Percentiles rank a stretch among this genome's conserved stretches.
phyloP scores from a whole-genome alignment of 148 eudicot species.

The Cornus controversa region DNA sequence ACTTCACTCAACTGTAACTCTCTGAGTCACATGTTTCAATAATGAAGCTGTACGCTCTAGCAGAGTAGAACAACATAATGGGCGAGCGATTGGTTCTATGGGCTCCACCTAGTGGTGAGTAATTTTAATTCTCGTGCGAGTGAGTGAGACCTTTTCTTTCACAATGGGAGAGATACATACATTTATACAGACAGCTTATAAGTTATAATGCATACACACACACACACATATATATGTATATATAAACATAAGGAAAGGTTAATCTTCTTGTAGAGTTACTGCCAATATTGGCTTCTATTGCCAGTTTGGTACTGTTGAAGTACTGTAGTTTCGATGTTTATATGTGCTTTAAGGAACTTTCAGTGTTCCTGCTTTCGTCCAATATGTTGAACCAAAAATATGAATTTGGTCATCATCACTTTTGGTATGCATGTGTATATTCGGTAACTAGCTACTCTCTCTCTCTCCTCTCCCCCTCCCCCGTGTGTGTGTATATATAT shows the following conservation, averaged over 20 bases:
- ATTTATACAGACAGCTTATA: too few species aligned
- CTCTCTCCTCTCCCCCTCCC: too few species aligned
- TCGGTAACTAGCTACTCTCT: too few species aligned
- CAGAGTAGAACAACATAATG: neutral
- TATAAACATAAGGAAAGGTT: neutral
- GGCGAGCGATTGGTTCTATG: too few species aligned
- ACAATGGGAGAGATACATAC: neutral
- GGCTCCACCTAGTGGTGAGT: too few species aligned
- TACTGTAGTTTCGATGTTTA: neutral
- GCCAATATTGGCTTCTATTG: neutral
- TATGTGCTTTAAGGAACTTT: neutral
- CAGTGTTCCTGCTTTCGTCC: neutral
- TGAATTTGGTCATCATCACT: neutral
- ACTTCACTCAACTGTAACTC: neutral
- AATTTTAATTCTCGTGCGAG: neutral
- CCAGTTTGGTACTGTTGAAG: neutral
- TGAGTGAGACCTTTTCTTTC: neutral
- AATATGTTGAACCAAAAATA: neutral
- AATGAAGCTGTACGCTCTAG: neutral
- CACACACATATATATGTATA: too few species aligned
- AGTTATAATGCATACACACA: too few species aligned
- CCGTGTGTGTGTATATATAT: too few species aligned
- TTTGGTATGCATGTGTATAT: too few species aligned
- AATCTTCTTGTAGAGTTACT: neutral
- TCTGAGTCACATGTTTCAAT: neutral